phyloP scores from a whole-genome alignment of 192 early-diverging fungal species.

The Chytriomyces confervae region DNA sequence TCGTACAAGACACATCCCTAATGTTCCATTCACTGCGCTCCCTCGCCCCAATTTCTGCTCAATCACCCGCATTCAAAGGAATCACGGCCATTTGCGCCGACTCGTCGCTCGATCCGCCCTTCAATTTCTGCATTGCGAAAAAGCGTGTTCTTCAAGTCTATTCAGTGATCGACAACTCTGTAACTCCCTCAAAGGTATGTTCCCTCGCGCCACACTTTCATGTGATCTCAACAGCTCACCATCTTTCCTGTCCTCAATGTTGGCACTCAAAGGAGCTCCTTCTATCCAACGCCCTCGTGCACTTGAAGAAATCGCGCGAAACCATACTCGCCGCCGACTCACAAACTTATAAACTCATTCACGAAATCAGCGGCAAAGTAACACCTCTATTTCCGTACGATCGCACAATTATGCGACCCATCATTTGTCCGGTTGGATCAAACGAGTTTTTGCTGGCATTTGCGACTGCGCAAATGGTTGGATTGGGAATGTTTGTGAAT shows the following conservation, averaged over 20 bases:
- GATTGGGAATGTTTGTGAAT: conserved; percentile 76
- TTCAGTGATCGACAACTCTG: conserved; percentile 47
- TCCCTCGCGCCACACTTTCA: neutral
- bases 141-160: conserved; percentile 40
- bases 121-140: conserved; percentile 51
- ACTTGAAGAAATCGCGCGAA: conserved; percentile 58
- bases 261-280: conserved; percentile 60
- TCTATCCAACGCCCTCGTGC: conserved; percentile 66
- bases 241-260: conserved; percentile 17
- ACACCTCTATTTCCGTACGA: conserved; percentile 62
- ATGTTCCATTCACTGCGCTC: conserved; percentile 64
- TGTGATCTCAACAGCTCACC: neutral
- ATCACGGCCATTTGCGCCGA: conserved; percentile 49
- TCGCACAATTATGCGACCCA: conserved; percentile 55
- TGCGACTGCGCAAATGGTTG: conserved; percentile 50
- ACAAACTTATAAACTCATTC: conserved; percentile 73
- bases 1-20: conserved; percentile 63
- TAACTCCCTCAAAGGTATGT: conserved; percentile 19
- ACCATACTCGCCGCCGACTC: conserved; percentile 73
- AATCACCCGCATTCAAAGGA: conserved; percentile 33
- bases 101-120: conserved; percentile 41
- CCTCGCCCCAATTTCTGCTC: conserved; percentile 34
- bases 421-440: conserved; percentile 64
- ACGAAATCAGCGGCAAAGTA: conserved; percentile 49
- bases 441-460: conserved; percentile 78